A percentile compares a stretch with the other conserved stretches of the same genome.
Conservation (phyloP, 352 stramenopile species). For the Pythium aristosporum region DNA sequence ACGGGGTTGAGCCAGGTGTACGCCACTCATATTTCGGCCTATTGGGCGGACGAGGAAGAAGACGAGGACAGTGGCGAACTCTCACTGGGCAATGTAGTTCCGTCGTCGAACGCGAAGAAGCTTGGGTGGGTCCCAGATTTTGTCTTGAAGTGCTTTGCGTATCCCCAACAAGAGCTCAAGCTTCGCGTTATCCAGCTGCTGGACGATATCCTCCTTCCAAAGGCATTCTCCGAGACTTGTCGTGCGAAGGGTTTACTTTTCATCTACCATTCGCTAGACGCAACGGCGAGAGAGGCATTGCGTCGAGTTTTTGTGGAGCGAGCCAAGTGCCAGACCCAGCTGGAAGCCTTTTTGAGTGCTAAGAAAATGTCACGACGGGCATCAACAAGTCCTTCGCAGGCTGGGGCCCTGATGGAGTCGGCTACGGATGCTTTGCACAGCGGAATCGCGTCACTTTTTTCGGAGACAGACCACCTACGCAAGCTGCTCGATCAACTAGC, state of each 20-base stretch:
- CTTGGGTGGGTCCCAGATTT: conserved; percentile 82
- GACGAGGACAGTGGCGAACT: conserved; percentile 12
- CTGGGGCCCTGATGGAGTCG: conserved; percentile 25
- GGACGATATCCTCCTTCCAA: conserved; percentile 84
- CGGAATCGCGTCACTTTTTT: conserved; percentile 52
- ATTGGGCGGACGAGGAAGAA: conserved; percentile 39
- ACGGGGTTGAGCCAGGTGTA: conserved; percentile 86
- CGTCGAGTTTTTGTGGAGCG: conserved; percentile 66
- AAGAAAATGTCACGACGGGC: conserved; percentile 44
- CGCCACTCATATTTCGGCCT: conserved; percentile 58
- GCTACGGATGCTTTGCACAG: conserved; percentile 37
- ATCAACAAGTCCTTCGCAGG: conserved; percentile 16
- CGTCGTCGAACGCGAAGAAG: conserved; percentile 49
- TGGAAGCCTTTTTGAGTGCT: conserved; percentile 44
- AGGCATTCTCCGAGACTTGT: conserved; percentile 43
- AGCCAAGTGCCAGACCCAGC: conserved; percentile 37
- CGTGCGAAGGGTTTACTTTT: conserved; percentile 73
- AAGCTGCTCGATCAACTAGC: conserved; percentile 65
- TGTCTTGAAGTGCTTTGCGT: conserved; percentile 86
- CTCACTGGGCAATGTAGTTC: conserved; percentile 35
- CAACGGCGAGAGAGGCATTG: conserved; percentile 64
- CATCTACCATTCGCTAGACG: conserved; percentile 69
- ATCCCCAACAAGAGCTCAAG: conserved; percentile 80
- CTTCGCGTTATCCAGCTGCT: conserved; percentile 81
- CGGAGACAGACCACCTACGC: conserved; percentile 48